A percentile compares a stretch with the other conserved stretches of the same genome.
Evolutionary conservation across 306 rosid species (phyloP).

Genomic region (Cucurbita pepo): DNA sequence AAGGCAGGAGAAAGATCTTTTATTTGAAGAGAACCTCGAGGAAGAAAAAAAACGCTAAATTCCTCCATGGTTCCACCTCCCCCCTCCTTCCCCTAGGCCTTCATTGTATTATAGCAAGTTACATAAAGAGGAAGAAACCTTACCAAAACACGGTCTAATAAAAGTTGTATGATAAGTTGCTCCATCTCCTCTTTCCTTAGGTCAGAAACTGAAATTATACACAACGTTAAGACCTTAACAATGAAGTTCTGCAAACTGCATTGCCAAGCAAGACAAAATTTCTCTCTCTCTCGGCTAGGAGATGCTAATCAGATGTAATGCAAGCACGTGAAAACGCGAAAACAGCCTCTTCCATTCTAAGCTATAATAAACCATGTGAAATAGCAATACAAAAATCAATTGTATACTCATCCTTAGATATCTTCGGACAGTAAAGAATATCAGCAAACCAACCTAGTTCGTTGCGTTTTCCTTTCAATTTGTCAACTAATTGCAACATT

Average conservation of each 20-base stretch:
- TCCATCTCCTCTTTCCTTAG: constrained; percentile 73
- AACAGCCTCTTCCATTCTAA: neutral
- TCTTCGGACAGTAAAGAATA: neutral
- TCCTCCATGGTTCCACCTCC: neutral
- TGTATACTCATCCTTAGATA: neutral
- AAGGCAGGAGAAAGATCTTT: neutral
- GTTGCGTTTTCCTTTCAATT: constrained; percentile 60
- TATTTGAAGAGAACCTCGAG: neutral
- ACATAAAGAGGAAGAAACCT: constrained; percentile 1
- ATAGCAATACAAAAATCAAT: neutral
- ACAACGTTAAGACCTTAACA: neutral
- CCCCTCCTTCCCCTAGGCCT: neutral
- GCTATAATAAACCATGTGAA: neutral
- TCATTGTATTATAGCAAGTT: neutral
- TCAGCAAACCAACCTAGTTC: constrained; percentile 44
- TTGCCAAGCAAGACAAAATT: neutral
- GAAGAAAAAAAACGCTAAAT: neutral
- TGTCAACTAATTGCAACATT: constrained; percentile 72
- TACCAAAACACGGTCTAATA: constrained; percentile 63
- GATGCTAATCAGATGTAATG: neutral
- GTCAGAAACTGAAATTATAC: constrained; percentile 43
- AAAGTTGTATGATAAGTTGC: constrained; percentile 67
- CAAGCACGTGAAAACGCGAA: neutral
- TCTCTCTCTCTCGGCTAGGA: neutral
- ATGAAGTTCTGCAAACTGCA: neutral